Evolutionary conservation across 2,329 filamentous ascomycete genomes (phyloP), one percentile per base, ranked within the genome.

Genomic region (Pseudonectria buxi): DNA sequence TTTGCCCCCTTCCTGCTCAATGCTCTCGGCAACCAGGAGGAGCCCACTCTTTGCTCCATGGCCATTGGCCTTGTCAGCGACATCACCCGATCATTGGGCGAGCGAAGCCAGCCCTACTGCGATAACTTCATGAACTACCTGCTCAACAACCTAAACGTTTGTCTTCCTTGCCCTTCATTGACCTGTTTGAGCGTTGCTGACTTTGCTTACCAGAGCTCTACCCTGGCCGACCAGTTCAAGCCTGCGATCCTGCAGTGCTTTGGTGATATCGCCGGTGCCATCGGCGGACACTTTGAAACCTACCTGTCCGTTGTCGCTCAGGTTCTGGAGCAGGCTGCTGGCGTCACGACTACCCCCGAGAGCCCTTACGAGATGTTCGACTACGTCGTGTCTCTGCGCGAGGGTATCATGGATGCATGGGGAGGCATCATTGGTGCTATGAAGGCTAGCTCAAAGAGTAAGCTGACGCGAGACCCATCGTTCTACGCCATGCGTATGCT

Each of bases 351-450:
- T 28, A 78, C 78, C 37, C 74, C 80, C 18, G 88, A 95, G 48
- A 81, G 84, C 40, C 85, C 84, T 33, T 92, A 89, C 52, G 92
- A 98, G 65, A 94, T 96, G 84, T 82, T 89, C 39, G 90, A 96
- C 64, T 98, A 98, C 59, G 83, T 98, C 50, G 78, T 94, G 46
- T 95, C 89, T 14, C 75, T 98, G 32, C 83, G 92, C 35, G 94
- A 98, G 59, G 92, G 90, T 50, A 96, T 98, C 49, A 95, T 96
- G 83, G 92, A 98, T 71, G 92, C 92, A 24, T 98, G 94, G 89
- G 88, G 89, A 54, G 92, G 92, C 49, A 92, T 95, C 48, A 88
- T 98, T 57, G 81, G 90, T 60, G 88, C 92, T 35, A 88, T 96
- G 83, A 94, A 92, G 71, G 67, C 74, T 33, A 86, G 82, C 55